These are phyloP conservation scores for Lumnitzera racemosa DNA, from an alignment of 345 rosid genomes.

Conservation along the genomic window DNA sequence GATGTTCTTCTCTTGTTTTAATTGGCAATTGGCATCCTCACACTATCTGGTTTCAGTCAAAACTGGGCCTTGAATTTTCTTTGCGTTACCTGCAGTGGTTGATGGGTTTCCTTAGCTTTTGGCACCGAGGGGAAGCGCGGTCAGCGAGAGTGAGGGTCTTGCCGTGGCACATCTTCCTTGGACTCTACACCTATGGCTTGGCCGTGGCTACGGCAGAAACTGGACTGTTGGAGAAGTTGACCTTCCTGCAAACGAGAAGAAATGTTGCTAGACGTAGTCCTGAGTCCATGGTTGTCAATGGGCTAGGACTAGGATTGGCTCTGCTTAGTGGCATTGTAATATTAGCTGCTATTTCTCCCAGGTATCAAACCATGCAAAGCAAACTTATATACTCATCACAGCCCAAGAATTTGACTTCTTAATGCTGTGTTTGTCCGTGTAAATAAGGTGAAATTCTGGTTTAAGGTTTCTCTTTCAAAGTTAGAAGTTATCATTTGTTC, in stretches of 20 bases:
- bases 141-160: constrained; percentile 44
- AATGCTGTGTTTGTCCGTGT: neutral
- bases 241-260: constrained; percentile 52
- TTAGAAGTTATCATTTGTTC: too few relatives aligned
- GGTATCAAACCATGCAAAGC: constrained; percentile 18
- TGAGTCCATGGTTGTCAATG: constrained; percentile 66
- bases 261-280: constrained; percentile 31
- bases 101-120: constrained; percentile 80
- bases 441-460: neutral
- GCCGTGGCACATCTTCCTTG: constrained; percentile 92
- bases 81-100: constrained; percentile 56
- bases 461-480: neutral
- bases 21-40: too few relatives aligned
- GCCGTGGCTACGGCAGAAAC: constrained; percentile 90
- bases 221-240: constrained; percentile 69
- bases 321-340: constrained; percentile 62
- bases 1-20: too few relatives aligned
- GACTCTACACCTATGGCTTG: constrained; percentile 75
- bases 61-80: neutral
- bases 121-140: constrained; percentile 73
- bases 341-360: constrained; percentile 59
- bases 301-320: constrained; percentile 64
- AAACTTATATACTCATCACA: constrained; percentile 36
- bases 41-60: neutral
- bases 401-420: constrained; percentile 43